phyloP scores from a whole-genome alignment of 2,329 filamentous ascomycete genomes.

The Pyricularia grisea region DNA sequence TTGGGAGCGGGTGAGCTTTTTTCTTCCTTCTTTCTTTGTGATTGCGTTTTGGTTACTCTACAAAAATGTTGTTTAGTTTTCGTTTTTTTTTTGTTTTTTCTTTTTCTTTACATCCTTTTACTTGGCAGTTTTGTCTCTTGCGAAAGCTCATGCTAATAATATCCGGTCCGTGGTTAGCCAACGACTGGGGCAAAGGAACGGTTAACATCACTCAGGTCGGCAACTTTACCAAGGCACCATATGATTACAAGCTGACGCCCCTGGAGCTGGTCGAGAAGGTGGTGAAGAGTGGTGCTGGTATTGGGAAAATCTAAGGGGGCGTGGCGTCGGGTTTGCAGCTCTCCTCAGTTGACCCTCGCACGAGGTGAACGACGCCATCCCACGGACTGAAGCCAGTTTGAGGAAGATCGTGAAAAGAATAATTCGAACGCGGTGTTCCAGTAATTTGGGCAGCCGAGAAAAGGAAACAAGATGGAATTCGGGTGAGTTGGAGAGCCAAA shows the following conservation, averaged over 20 bases:
- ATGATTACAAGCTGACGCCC: constrained; percentile 37
- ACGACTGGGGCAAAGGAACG: constrained; percentile 36
- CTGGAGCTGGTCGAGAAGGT: constrained; percentile 29
- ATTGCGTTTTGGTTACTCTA: background rate
- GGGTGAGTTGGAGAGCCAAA: too few relatives aligned
- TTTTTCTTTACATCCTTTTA: background rate
- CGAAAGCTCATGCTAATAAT: background rate
- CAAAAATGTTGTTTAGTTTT: too few relatives aligned
- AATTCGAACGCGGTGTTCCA: too few relatives aligned
- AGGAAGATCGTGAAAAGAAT: too few relatives aligned
- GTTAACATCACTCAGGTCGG: constrained; percentile 44
- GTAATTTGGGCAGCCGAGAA: too few relatives aligned
- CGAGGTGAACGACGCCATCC: too few relatives aligned
- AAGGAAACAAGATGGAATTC: too few relatives aligned
- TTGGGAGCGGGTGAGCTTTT: constrained; percentile 35
- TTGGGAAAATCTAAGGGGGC: constrained; percentile 28
- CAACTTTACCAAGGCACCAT: constrained; percentile 36
- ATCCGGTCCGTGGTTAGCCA: constrained; percentile 13
- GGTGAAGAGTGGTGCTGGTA: constrained; percentile 32
- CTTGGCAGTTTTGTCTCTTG: too few relatives aligned
- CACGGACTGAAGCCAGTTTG: too few relatives aligned
- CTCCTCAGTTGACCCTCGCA: too few relatives aligned
- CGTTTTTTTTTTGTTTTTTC: background rate
- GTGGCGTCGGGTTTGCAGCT: background rate
- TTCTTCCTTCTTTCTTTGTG: background rate